phyloP scores from a whole-genome alignment of 352 stramenopile genomes.

The Pythium brachiatum region DNA sequence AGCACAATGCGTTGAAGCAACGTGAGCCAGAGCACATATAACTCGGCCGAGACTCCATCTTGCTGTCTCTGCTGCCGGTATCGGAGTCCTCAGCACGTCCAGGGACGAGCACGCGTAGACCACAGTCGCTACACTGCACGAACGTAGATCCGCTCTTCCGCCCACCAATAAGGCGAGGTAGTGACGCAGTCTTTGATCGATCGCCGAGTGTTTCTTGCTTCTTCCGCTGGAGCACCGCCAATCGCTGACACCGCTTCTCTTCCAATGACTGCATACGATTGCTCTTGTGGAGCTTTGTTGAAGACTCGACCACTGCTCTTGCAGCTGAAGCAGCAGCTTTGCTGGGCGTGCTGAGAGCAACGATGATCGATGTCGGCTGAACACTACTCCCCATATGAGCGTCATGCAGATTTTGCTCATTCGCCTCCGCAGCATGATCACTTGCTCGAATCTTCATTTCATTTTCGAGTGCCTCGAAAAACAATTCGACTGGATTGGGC shows the following conservation, averaged over 20 bases:
- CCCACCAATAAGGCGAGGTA: slow-evolving; percentile 75
- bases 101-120: slow-evolving; percentile 31
- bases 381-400: neutral
- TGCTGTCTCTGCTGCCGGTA: neutral
- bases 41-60: neutral
- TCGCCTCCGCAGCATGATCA: neutral
- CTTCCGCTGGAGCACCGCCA: slow-evolving; percentile 42
- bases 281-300: slow-evolving; percentile 35
- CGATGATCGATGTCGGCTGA: neutral
- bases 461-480: slow-evolving; percentile 41
- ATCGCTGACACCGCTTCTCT: slow-evolving; percentile 42
- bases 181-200: slow-evolving; percentile 36
- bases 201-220: slow-evolving; percentile 67
- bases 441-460: neutral
- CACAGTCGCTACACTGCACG: slow-evolving; percentile 61
- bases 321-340: neutral
- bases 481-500: slow-evolving; percentile 30
- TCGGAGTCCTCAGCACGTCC: slow-evolving; percentile 23
- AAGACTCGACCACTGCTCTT: neutral
- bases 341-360: neutral
- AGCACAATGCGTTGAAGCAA: slow-evolving; percentile 66
- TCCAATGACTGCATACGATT: slow-evolving; percentile 60
- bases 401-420: neutral
- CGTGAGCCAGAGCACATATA: slow-evolving; percentile 48
- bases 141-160: slow-evolving; percentile 58